Evolutionary conservation across 495 filamentous ascomycete species (phyloP).

Genomic region (Apiosordaria backusii): DNA sequence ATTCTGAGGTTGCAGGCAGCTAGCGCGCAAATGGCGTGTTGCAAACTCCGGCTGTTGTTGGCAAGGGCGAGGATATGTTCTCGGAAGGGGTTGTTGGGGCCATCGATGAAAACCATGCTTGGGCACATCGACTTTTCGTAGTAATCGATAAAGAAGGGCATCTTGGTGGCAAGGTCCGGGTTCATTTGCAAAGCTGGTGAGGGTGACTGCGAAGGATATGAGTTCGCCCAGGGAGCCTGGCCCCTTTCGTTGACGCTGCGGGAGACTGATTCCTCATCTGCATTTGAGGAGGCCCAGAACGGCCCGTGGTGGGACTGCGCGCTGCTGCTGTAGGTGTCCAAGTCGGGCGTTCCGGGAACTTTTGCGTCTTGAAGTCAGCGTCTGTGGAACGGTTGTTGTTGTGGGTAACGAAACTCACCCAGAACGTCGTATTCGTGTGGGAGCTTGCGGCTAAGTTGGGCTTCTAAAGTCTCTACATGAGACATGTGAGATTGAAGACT

Average conservation of each 20-base stretch:
- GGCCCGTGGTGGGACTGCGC: constrained; percentile 39
- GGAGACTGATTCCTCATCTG: constrained; percentile 40
- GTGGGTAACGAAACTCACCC: constrained; percentile 33
- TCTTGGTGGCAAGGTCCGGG: constrained; percentile 52
- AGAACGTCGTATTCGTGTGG: constrained; percentile 45
- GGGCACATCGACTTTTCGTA: constrained; percentile 89
- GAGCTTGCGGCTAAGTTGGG: constrained; percentile 44
- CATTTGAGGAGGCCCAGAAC: constrained; percentile 42
- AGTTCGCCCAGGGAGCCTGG: constrained; percentile 23
- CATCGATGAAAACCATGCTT: constrained; percentile 86
- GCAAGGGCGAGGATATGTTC: constrained; percentile 79
- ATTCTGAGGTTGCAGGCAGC: constrained; percentile 77
- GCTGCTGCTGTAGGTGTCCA: constrained; percentile 47
- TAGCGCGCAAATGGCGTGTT: constrained; percentile 88
- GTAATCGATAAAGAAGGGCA: constrained; percentile 66
- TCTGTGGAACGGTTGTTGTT: background rate
- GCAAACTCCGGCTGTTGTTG: constrained; percentile 71
- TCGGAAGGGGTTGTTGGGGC: constrained; percentile 77
- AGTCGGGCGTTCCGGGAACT: constrained; percentile 41
- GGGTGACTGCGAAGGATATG: constrained; percentile 28
- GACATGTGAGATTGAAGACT: constrained; percentile 45
- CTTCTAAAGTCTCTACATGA: constrained; percentile 41
- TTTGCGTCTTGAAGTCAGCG: constrained; percentile 13
- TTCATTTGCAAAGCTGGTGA: constrained; percentile 38
- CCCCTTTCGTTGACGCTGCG: constrained; percentile 31